phyloP scores from a whole-genome alignment of 257 asterid species.

The Forsythia suspensa region DNA sequence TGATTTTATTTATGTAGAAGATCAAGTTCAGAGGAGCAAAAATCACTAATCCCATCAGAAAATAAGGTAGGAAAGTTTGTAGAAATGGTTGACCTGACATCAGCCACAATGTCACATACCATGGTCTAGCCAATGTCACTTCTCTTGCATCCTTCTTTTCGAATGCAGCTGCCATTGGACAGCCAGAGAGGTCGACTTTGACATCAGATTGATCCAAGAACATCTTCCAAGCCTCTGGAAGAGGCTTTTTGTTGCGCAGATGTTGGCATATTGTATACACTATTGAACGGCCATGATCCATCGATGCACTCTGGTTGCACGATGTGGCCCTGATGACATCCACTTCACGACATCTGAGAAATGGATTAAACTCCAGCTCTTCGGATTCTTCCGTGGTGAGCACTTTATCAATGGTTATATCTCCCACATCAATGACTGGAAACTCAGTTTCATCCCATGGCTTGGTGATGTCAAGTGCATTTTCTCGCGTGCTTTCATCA shows the following conservation, averaged over 20 bases:
- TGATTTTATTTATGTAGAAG: constrained; percentile 24
- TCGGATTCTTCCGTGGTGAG: constrained; percentile 51
- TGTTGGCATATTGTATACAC: constrained; percentile 63
- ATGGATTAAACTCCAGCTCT: constrained; percentile 60
- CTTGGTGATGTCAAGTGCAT: constrained; percentile 54
- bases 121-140: constrained; percentile 57
- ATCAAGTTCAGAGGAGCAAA: constrained; percentile 41
- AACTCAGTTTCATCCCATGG: constrained; percentile 60
- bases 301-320: constrained; percentile 58
- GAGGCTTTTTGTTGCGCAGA: constrained; percentile 52
- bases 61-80: constrained; percentile 57
- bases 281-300: constrained; percentile 67
- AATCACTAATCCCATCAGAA: constrained; percentile 44
- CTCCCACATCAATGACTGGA: constrained; percentile 52
- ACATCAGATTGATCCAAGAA: constrained; percentile 54
- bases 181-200: constrained; percentile 53
- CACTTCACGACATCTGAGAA: constrained; percentile 42
- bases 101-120: constrained; percentile 56
- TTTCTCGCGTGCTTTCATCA: constrained; percentile 44
- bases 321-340: constrained; percentile 63
- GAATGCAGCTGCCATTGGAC: constrained; percentile 46
- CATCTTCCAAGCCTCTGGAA: constrained; percentile 56
- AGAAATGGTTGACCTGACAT: constrained; percentile 52
- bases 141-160: constrained; percentile 18
- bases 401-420: constrained; percentile 39